Evolutionary conservation across 164 flowering plant species (phyloP).

Genomic region (Stephania cephalantha): DNA sequence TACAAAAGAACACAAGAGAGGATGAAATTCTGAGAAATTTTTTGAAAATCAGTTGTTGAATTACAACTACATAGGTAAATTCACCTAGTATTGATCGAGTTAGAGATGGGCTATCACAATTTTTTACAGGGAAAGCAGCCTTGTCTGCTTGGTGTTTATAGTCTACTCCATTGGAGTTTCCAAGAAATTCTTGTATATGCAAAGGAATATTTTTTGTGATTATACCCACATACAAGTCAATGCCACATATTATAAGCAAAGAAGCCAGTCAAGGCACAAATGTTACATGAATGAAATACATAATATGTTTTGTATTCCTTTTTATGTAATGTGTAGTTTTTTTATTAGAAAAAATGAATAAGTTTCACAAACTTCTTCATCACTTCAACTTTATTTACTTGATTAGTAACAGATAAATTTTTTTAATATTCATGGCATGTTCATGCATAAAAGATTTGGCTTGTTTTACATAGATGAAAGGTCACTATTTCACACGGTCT

Average conservation of each 20-base stretch:
- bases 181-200: neutral
- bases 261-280: too few species aligned
- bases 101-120: neutral
- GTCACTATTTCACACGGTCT: too few species aligned
- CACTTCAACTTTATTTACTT: too few species aligned
- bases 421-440: too few species aligned
- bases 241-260: neutral
- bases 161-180: neutral
- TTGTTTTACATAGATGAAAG: too few species aligned
- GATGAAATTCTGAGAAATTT: neutral
- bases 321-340: neutral
- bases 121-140: neutral
- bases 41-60: neutral
- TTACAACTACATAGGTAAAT: neutral
- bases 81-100: neutral
- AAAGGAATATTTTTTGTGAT: neutral
- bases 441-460: too few species aligned
- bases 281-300: too few species aligned
- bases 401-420: too few species aligned
- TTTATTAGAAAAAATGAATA: neutral
- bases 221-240: neutral
- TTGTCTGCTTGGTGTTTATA: neutral
- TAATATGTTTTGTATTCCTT: neutral
- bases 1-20: neutral
- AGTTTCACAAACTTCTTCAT: too few species aligned